A percentile compares a stretch with the other conserved stretches of the same genome.
Evolutionary conservation across 306 rosid species (phyloP).

Genomic region (Quercus glauca): DNA sequence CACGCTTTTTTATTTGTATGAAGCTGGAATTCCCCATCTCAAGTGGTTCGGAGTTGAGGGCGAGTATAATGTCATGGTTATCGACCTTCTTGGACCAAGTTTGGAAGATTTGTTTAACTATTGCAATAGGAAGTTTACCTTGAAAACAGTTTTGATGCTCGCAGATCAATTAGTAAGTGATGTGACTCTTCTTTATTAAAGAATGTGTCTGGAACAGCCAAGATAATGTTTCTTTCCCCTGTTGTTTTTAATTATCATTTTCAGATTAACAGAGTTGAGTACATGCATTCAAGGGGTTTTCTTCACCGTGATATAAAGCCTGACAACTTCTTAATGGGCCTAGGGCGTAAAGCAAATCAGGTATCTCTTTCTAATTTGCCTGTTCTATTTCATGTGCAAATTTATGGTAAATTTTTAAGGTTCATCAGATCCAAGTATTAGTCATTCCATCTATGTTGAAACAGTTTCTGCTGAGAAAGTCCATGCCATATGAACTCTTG

Average conservation of each 20-base stretch:
- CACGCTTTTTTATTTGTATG: slow-evolving; percentile 33
- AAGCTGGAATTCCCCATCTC: slow-evolving; percentile 97
- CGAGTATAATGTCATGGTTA: slow-evolving; percentile 93
- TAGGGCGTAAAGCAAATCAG: slow-evolving; percentile 98
- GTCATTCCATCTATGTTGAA: no score
- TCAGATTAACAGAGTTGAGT: slow-evolving; percentile 97
- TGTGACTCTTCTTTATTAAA: slow-evolving; percentile 7
- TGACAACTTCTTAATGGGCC: slow-evolving; percentile 97
- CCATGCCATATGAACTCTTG: no score
- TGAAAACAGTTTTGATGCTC: slow-evolving; percentile 96
- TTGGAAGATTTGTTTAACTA: slow-evolving; percentile 97
- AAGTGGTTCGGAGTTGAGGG: slow-evolving; percentile 99
- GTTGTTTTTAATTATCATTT: slow-evolving; percentile 21
- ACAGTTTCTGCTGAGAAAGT: no score
- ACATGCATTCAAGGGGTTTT: slow-evolving; percentile 99
- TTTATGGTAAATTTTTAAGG: background rate
- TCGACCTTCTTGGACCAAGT: slow-evolving; percentile 99
- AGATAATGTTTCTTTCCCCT: slow-evolving; percentile 2
- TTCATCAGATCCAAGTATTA: background rate
- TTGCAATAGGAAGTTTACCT: slow-evolving; percentile 80
- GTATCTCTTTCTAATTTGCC: slow-evolving; percentile 35
- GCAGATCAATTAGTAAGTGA: slow-evolving; percentile 95
- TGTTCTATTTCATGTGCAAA: background rate
- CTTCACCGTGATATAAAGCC: slow-evolving; percentile 99
- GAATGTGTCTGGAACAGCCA: slow-evolving; percentile 13